These are phyloP conservation scores for Chrysanthemum seticuspe DNA, from an alignment of 129 eudicot species.

Conservation along the genomic window DNA sequence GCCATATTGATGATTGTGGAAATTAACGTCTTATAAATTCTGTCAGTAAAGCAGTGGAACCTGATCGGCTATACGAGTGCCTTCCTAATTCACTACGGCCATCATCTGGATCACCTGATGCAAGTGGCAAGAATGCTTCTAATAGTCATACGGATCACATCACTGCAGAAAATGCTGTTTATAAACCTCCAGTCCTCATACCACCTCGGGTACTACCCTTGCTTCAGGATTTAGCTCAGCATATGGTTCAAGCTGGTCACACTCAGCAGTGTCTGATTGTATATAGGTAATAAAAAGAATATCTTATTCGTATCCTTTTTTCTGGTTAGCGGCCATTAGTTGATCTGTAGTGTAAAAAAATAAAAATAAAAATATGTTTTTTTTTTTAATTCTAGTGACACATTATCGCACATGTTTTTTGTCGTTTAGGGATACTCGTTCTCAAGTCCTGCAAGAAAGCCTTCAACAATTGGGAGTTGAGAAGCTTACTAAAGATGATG, in stretches of 20 bases:
- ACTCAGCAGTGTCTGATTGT: conserved; percentile 69
- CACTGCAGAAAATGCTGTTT: conserved; percentile 63
- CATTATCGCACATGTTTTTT: conserved; percentile 10
- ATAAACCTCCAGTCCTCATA: conserved; percentile 82
- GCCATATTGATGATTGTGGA: neutral
- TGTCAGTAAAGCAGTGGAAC: conserved; percentile 91
- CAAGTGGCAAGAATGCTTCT: conserved; percentile 57
- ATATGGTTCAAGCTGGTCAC: conserved; percentile 90
- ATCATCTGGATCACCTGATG: conserved; percentile 80
- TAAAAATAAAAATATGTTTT: too few relatives aligned
- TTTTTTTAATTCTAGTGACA: neutral
- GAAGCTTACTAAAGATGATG: conserved; percentile 96
- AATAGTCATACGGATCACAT: conserved; percentile 48
- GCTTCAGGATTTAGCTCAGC: conserved; percentile 83
- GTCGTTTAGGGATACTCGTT: conserved; percentile 82
- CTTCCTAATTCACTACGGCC: conserved; percentile 94
- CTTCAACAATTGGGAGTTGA: conserved; percentile 90
- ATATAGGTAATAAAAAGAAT: conserved; percentile 58
- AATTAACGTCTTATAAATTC: neutral
- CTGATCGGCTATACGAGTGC: conserved; percentile 91
- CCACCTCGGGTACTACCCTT: conserved; percentile 90
- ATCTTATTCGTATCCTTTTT: neutral
- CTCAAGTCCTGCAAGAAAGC: conserved; percentile 93
- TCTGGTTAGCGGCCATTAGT: neutral
- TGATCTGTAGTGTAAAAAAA: neutral